Percentiles rank a stretch among this genome's conserved stretches.
These are phyloP conservation scores for Fomes fomentarius DNA, from an alignment of 1,284 basidiomycete species.

Conservation along the genomic window DNA sequence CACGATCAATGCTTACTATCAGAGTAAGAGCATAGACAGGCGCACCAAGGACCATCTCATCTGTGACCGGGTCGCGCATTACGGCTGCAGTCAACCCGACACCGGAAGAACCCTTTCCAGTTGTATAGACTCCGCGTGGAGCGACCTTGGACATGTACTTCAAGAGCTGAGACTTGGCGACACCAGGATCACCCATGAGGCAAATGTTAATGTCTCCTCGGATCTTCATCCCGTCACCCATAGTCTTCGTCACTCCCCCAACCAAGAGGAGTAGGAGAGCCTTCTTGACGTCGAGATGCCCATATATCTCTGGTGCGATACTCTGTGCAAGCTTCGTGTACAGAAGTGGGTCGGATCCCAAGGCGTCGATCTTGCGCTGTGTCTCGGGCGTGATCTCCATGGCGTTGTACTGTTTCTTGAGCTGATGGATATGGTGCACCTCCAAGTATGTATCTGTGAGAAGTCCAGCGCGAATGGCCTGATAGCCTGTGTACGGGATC, in stretches of 20 bases:
- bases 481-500: constrained; percentile 89
- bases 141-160: constrained; percentile 99
- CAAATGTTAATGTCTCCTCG: constrained; percentile 98
- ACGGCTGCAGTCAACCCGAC: constrained; percentile 99
- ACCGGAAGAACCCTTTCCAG: constrained; percentile 96
- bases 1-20: not conserved
- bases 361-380: constrained; percentile 66
- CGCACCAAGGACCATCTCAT: constrained; percentile 98
- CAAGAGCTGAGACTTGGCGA: constrained; percentile 96
- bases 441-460: constrained; percentile 98
- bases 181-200: constrained; percentile 99
- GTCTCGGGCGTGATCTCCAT: constrained; percentile 94
- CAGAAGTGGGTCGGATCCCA: constrained; percentile 78
- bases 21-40: constrained; percentile 19
- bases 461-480: constrained; percentile 90
- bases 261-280: constrained; percentile 93
- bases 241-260: constrained; percentile 93
- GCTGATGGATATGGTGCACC: constrained; percentile 87
- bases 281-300: constrained; percentile 98
- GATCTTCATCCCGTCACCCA: constrained; percentile 99
- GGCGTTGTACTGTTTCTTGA: constrained; percentile 97
- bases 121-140: constrained; percentile 97
- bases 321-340: constrained; percentile 86
- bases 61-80: constrained; percentile 98
- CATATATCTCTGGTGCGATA: constrained; percentile 99